These are phyloP conservation scores for Teratosphaeria pseudoeucalypti DNA, from an alignment of 2,329 filamentous ascomycete species.

Conservation along the genomic window DNA sequence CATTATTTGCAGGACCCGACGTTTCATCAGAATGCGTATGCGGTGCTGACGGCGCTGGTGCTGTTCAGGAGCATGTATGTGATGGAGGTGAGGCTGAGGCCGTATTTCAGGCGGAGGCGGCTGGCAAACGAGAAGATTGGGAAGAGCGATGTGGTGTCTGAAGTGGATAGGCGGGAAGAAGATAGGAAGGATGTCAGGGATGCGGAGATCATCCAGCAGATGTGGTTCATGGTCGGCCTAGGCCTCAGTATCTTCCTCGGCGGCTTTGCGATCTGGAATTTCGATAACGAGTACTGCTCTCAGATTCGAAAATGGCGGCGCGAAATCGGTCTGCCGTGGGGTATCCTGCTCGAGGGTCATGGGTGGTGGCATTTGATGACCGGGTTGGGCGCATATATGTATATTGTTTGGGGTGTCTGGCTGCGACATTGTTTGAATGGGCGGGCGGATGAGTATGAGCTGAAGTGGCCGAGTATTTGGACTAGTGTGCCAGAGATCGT, in stretches of 20 bases:
- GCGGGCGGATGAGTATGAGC: conserved; percentile 58
- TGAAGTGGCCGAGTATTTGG: conserved; percentile 57
- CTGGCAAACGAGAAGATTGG: conserved; percentile 24
- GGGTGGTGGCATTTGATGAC: conserved; percentile 76
- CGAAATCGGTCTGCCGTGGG: conserved; percentile 66
- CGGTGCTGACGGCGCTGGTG: conserved; percentile 58
- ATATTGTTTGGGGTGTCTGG: conserved; percentile 61
- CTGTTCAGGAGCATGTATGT: conserved; percentile 65
- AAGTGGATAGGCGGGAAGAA: conserved; percentile 27
- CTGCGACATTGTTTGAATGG: conserved; percentile 66
- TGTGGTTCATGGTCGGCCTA: conserved; percentile 66
- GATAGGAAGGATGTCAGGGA: conserved; percentile 46
- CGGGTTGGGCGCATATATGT: conserved; percentile 70
- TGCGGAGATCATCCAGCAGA: conserved; percentile 48
- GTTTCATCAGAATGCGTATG: conserved; percentile 76
- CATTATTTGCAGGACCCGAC: conserved; percentile 70
- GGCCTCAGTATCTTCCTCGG: conserved; percentile 62
- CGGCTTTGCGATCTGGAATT: conserved; percentile 66
- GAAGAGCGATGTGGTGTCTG: conserved; percentile 9
- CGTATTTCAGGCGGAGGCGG: conserved; percentile 38
- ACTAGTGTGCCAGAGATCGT: conserved; percentile 46
- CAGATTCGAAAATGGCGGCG: conserved; percentile 56
- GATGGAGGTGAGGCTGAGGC: conserved; percentile 59
- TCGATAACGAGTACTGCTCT: conserved; percentile 69
- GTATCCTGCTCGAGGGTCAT: conserved; percentile 62